Conservation (phyloP, 1,284 basidiomycete species). For the Papiliotrema flavescens region DNA sequence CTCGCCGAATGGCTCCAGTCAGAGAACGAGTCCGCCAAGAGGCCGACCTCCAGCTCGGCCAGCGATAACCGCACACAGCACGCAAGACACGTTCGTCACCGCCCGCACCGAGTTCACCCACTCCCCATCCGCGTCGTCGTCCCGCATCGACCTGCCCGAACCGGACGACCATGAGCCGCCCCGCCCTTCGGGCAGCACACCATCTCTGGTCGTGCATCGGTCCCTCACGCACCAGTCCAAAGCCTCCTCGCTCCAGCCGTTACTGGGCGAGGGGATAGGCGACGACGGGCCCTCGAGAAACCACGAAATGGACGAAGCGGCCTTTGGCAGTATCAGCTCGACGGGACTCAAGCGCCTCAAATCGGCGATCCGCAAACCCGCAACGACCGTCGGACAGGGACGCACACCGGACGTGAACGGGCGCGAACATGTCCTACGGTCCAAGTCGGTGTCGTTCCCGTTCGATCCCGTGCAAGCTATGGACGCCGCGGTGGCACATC, state of each 20-base stretch:
- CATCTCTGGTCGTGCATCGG: not conserved
- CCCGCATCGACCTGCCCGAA: not conserved
- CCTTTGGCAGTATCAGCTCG: not conserved
- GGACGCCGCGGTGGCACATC: not conserved
- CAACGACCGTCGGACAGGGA: slow-evolving; percentile 1
- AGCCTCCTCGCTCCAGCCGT: not conserved
- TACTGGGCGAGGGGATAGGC: not conserved
- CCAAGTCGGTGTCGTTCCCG: slow-evolving; percentile 43
- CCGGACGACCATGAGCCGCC: not conserved
- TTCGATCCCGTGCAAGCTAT: slow-evolving; percentile 14
- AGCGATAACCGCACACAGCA: slow-evolving; percentile 13
- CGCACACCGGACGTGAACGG: not conserved
- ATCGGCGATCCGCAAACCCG: slow-evolving; percentile 27
- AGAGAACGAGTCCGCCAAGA: no score
- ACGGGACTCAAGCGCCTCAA: slow-evolving; percentile 20
- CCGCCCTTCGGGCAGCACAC: not conserved
- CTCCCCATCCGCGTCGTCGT: not conserved
- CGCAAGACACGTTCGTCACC: slow-evolving; percentile 39
- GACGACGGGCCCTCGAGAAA: no score
- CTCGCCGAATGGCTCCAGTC: no score
- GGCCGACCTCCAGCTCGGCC: slow-evolving; percentile 1
- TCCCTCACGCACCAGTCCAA: slow-evolving; percentile 1
- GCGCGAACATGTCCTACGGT: not conserved
- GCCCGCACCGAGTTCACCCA: slow-evolving; percentile 25
- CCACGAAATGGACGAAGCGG: not conserved